These are phyloP conservation scores for Escovopsis sp. DNA, from an alignment of 2,329 filamentous ascomycete genomes.

Conservation along the genomic window DNA sequence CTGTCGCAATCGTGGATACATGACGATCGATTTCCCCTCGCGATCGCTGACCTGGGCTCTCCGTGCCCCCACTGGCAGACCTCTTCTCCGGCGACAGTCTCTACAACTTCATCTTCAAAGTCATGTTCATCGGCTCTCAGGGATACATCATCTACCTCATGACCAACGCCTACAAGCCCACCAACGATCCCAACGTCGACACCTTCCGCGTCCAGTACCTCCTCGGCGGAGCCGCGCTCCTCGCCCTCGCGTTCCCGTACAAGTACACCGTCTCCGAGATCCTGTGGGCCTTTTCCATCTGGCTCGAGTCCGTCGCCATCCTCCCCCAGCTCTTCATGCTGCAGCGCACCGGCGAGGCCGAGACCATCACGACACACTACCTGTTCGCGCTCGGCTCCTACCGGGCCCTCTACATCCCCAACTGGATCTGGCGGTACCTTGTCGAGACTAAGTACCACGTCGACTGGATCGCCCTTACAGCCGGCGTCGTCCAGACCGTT, in stretches of 20 bases:
- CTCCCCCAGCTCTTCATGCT: conserved; percentile 96
- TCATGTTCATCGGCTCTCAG: conserved; percentile 81
- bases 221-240: conserved; percentile 59
- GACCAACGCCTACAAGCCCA: conserved; percentile 94
- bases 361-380: conserved; percentile 99
- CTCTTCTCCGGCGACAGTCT: conserved; percentile 70
- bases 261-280: conserved; percentile 74
- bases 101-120: conserved; percentile 93
- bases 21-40: neutral
- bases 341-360: conserved; percentile 90
- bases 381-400: conserved; percentile 86
- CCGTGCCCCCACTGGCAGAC: conserved; percentile 39
- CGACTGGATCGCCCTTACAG: conserved; percentile 76
- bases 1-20: neutral
- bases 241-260: conserved; percentile 75
- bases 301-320: conserved; percentile 93
- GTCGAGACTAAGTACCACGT: conserved; percentile 55
- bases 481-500: conserved; percentile 83
- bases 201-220: conserved; percentile 97
- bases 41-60: neutral
- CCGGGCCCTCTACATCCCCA: conserved; percentile 90
- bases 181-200: conserved; percentile 90
- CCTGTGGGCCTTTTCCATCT: conserved; percentile 94
- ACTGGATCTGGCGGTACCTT: conserved; percentile 90
- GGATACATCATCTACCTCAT: conserved; percentile 96